These are phyloP conservation scores for Plectosphaerella plurivora DNA, from an alignment of 2,329 filamentous ascomycete genomes.

Conservation along the genomic window DNA sequence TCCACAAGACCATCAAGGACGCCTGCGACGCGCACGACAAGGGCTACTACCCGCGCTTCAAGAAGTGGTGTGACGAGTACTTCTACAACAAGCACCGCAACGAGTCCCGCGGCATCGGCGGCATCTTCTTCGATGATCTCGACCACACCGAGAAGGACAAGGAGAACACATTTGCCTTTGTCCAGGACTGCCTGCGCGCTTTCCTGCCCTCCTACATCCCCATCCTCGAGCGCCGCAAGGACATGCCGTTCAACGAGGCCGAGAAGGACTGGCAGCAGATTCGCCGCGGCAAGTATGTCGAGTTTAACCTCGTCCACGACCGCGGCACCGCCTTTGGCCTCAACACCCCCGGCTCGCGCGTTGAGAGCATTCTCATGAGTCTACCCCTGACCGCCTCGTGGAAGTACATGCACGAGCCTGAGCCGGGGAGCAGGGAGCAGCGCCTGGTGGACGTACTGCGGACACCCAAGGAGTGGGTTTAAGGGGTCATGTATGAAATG, in stretches of 20 bases:
- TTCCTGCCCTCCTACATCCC: slow-evolving; percentile 91
- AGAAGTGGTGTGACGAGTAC: slow-evolving; percentile 98
- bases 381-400: slow-evolving; percentile 88
- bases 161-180: slow-evolving; percentile 85
- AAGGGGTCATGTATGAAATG: slow-evolving; percentile 15
- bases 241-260: slow-evolving; percentile 80
- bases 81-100: slow-evolving; percentile 90
- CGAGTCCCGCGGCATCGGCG: slow-evolving; percentile 83
- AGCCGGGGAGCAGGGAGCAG: slow-evolving; percentile 71
- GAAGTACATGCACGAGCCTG: slow-evolving; percentile 91
- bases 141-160: slow-evolving; percentile 82
- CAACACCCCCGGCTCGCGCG: slow-evolving; percentile 83
- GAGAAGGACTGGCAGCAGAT: slow-evolving; percentile 98
- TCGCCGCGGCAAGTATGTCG: slow-evolving; percentile 89
- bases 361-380: slow-evolving; percentile 98
- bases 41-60: slow-evolving; percentile 89
- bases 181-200: slow-evolving; percentile 76
- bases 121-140: slow-evolving; percentile 98
- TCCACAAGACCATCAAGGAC: slow-evolving; percentile 89
- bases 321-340: slow-evolving; percentile 91
- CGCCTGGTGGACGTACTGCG: slow-evolving; percentile 69
- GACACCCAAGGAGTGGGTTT: slow-evolving; percentile 65
- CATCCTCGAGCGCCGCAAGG: slow-evolving; percentile 82
- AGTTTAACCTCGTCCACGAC: slow-evolving; percentile 98
- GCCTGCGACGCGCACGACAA: slow-evolving; percentile 92